Percentiles rank a stretch among this genome's conserved stretches.
Evolutionary conservation across 2,329 filamentous ascomycete species (phyloP).

Genomic region (Clarireedia monteithiana): DNA sequence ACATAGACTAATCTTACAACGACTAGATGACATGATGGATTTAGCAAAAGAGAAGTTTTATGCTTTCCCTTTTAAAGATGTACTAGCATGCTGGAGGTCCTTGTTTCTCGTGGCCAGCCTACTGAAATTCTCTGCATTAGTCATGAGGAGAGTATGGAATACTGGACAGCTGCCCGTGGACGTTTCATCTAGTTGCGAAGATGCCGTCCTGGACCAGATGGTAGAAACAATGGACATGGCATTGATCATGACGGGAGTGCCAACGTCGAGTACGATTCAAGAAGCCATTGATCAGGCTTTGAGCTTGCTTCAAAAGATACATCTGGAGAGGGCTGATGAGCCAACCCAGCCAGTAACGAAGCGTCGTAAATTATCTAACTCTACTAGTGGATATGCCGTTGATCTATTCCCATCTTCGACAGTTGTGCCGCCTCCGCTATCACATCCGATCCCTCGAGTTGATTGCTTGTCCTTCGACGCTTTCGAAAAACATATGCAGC

Average conservation of each 20-base stretch:
- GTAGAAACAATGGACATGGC: slow-evolving; percentile 28
- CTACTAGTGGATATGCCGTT: not conserved
- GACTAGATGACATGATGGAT: slow-evolving; percentile 48
- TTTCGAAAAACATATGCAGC: slow-evolving; percentile 55
- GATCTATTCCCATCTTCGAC: slow-evolving; percentile 17
- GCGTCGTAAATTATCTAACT: slow-evolving; percentile 12
- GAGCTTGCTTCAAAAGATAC: slow-evolving; percentile 54
- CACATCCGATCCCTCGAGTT: slow-evolving; percentile 33
- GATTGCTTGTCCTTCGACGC: slow-evolving; percentile 40
- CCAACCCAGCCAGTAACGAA: slow-evolving; percentile 13
- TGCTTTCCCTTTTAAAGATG: slow-evolving; percentile 57
- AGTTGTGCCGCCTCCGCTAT: slow-evolving; percentile 36
- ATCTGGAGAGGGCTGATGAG: not conserved
- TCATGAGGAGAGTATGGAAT: slow-evolving; percentile 20
- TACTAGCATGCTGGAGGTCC: slow-evolving; percentile 61
- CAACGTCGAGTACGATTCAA: slow-evolving; percentile 1
- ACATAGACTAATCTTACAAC: slow-evolving; percentile 18
- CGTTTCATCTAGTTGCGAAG: not conserved
- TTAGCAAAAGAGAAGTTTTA: slow-evolving; percentile 62
- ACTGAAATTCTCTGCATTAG: slow-evolving; percentile 43
- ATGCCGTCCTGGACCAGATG: slow-evolving; percentile 20
- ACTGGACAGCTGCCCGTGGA: not conserved
- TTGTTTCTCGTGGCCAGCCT: slow-evolving; percentile 66
- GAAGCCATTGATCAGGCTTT: slow-evolving; percentile 48
- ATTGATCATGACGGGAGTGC: slow-evolving; percentile 26